Base-by-base conservation (phyloP, 1,284 basidiomycete species). In the Pulchroboletus neoregius region DNA sequence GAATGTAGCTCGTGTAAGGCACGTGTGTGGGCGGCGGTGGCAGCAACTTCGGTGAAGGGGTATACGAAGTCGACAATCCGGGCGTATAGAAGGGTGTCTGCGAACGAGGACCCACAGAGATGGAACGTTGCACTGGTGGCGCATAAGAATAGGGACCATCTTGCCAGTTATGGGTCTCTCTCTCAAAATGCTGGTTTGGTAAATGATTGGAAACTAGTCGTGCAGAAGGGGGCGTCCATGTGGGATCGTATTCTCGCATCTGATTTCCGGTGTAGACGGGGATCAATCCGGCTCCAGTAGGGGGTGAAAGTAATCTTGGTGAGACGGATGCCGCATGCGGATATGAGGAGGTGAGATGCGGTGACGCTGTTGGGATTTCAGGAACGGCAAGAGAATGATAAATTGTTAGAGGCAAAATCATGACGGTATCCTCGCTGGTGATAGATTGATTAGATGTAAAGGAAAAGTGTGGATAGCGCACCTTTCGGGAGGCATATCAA, bases 331-430 rank as follows among this genome's bases (percentile, higher is more conserved):
- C 52, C 10, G 58, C 46, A 50, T 53, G 45, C 12, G 58, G 42
- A 43, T 58, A 56, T 28, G 52, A 43, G 18, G 51, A 36, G n/a
- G 43, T 6, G 43, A 52, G 34, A 45, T 43, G 26, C 35, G 53
- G 49, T 24, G 56, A 47, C 12, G 59, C 56, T 20, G 49, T 55
- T 20, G 71, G 64, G 2, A 68, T 56, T 35, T 74, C 71, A 35
- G 76, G 77, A 5, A 80, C 56, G 6, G 79, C 76, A 20, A 69
- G 60, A 4, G 82, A 82, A 60, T 89, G 83, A 16, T 79, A 69
- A 28, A 87, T 71, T n/a, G 69, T 69, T 0, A 87, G 71, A 6
- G 84, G 84, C 6, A 90, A 67, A 35, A 77, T 72, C 2, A 89
- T 62, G 22, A 73, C 56, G 13, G 87, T 74, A 59, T 88, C 84